phyloP scores from a whole-genome alignment of 106 monocot genomes.

The Amphibolis antarctica region DNA sequence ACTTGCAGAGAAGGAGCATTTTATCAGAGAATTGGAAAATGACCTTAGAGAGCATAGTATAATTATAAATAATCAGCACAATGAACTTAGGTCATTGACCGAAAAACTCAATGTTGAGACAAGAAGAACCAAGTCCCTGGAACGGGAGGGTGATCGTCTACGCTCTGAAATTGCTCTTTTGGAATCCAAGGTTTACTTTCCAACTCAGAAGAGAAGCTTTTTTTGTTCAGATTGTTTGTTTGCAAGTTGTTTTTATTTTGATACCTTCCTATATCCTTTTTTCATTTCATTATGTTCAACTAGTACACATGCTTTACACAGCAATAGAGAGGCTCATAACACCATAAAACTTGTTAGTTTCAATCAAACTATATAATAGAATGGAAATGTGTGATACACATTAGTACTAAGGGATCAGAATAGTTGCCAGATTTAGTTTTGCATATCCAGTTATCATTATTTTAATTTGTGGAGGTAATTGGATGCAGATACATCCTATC shows the following conservation, averaged over 20 bases:
- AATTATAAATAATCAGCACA: conserved; percentile 49
- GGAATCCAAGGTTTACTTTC: conserved; percentile 64
- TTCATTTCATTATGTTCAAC: too few relatives aligned
- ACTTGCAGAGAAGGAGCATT: conserved; percentile 40
- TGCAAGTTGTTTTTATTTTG: background rate
- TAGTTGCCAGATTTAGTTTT: too few relatives aligned
- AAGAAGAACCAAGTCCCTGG: conserved; percentile 67
- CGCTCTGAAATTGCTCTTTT: conserved; percentile 78
- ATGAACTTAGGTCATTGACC: conserved; percentile 52
- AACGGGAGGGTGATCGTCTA: conserved; percentile 77
- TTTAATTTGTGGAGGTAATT: too few relatives aligned
- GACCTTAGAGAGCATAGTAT: conserved; percentile 57
- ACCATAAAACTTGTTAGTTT: too few relatives aligned
- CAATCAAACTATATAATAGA: too few relatives aligned
- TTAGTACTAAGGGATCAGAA: too few relatives aligned
- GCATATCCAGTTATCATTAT: too few relatives aligned
- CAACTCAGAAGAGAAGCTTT: background rate
- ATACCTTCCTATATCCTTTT: background rate
- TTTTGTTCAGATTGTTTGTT: background rate
- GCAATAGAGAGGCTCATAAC: too few relatives aligned
- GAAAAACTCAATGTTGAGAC: conserved; percentile 57
- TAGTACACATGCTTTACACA: too few relatives aligned
- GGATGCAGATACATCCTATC: too few relatives aligned
- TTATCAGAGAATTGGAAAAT: conserved; percentile 55
- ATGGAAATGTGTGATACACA: too few relatives aligned